These are phyloP conservation scores for Aspergillus steynii DNA, from an alignment of 495 filamentous ascomycete genomes.

Conservation along the genomic window DNA sequence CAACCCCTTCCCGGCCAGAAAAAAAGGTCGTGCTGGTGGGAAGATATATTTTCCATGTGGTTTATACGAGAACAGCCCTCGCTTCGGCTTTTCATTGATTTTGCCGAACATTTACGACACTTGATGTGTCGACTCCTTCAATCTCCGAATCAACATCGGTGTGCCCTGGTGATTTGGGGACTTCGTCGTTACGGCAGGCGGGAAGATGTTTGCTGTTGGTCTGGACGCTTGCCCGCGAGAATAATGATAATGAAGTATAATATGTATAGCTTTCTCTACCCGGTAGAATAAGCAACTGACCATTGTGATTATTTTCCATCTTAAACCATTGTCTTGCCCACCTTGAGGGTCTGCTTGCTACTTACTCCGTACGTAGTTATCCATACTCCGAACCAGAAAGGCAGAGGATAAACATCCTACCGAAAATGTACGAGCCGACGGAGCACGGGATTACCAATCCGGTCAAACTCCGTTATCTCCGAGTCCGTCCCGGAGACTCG, in stretches of 20 bases:
- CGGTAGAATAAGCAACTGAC: neutral
- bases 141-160: neutral
- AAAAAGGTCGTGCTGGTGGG: neutral
- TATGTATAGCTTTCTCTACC: neutral
- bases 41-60: neutral
- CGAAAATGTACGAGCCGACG: neutral
- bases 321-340: neutral
- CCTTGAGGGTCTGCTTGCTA: neutral
- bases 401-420: neutral
- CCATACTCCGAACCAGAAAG: neutral
- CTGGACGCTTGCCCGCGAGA: neutral
- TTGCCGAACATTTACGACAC: neutral
- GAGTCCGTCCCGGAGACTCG: slow-evolving; percentile 15
- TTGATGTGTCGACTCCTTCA: neutral
- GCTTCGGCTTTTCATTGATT: neutral
- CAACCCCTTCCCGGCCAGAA: neutral
- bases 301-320: neutral
- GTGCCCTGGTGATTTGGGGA: neutral
- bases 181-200: neutral
- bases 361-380: neutral
- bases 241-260: neutral
- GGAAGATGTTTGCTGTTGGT: no score
- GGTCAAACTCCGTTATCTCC: slow-evolving; percentile 17
- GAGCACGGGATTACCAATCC: neutral
- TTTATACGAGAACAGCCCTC: no score